These are phyloP conservation scores for Anisodus tanguticus DNA, from an alignment of 257 asterid genomes.

Conservation along the genomic window DNA sequence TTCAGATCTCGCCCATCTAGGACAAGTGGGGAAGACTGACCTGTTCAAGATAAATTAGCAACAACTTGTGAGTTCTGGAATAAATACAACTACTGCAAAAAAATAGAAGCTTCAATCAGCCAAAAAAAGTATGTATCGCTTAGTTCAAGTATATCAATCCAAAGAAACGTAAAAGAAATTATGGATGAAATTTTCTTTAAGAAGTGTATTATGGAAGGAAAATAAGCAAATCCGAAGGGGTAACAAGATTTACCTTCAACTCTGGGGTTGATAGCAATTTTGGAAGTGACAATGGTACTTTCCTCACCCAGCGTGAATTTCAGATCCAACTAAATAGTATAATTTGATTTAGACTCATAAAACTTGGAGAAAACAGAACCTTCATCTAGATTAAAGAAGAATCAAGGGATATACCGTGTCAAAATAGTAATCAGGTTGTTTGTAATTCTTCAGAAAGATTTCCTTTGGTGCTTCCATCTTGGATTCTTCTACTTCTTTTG, in stretches of 20 bases:
- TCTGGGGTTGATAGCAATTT: conserved; percentile 76
- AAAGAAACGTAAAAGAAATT: not conserved
- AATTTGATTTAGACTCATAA: conserved; percentile 27
- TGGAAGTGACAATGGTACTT: conserved; percentile 68
- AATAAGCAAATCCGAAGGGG: not conserved
- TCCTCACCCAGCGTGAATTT: conserved; percentile 84
- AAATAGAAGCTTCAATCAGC: conserved; percentile 8
- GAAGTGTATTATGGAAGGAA: not conserved
- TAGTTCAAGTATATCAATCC: not conserved
- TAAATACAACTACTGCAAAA: not conserved
- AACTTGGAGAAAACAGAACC: not conserved
- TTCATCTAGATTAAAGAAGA: not conserved
- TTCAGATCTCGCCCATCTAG: conserved; percentile 87
- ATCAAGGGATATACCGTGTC: conserved; percentile 56
- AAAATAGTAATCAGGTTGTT: conserved; percentile 85
- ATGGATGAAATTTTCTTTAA: not conserved
- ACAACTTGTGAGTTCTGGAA: conserved; percentile 18
- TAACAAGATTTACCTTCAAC: conserved; percentile 67
- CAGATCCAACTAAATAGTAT: conserved; percentile 69
- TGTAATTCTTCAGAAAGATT: conserved; percentile 90
- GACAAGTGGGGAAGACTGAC: conserved; percentile 69
- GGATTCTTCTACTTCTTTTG: conserved; percentile 70
- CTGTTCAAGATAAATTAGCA: conserved; percentile 47
- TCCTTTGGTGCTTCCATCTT: conserved; percentile 86
- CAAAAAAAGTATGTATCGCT: not conserved